Evolutionary conservation across 305 asterid genomes (phyloP).

Genomic region (Stenogyne calaminthoides): DNA sequence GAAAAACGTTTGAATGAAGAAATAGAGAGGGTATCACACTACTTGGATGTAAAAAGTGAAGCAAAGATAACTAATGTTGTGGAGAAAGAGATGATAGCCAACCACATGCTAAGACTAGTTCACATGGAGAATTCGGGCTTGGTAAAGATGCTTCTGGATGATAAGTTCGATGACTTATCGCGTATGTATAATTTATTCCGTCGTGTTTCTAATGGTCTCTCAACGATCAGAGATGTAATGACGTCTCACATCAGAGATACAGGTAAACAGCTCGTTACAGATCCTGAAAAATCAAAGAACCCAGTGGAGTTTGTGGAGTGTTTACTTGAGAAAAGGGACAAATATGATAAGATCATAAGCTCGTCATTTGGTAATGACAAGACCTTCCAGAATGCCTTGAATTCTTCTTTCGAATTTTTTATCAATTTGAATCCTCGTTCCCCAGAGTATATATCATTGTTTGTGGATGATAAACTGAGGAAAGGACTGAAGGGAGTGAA

Average conservation of each 20-base stretch:
- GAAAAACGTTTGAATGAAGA: slow-evolving; percentile 60
- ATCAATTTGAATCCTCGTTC: slow-evolving; percentile 56
- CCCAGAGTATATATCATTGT: slow-evolving; percentile 55
- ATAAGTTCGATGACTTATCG: slow-evolving; percentile 47
- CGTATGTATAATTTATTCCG: slow-evolving; percentile 55
- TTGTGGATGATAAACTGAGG: slow-evolving; percentile 54
- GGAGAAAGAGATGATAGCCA: slow-evolving; percentile 63
- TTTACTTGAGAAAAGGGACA: slow-evolving; percentile 48
- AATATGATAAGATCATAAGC: slow-evolving; percentile 50
- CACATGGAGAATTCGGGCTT: slow-evolving; percentile 60
- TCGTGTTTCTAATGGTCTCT: slow-evolving; percentile 44
- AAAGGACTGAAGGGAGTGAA: slow-evolving; percentile 57
- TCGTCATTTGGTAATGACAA: slow-evolving; percentile 50
- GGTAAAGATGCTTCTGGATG: slow-evolving; percentile 53
- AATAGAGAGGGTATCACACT: slow-evolving; percentile 57
- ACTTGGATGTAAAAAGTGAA: slow-evolving; percentile 51
- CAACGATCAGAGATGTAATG: slow-evolving; percentile 49
- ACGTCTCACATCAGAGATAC: slow-evolving; percentile 52
- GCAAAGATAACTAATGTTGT: slow-evolving; percentile 50
- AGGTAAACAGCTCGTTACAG: slow-evolving; percentile 52
- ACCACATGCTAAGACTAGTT: slow-evolving; percentile 55
- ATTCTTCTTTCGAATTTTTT: slow-evolving; percentile 54
- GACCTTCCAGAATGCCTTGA: slow-evolving; percentile 57
- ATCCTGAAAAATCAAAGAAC: slow-evolving; percentile 53
- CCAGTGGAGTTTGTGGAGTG: slow-evolving; percentile 55